Evolutionary conservation across 2,329 filamentous ascomycete genomes (phyloP).

Genomic region (Alternaria conjuncta): DNA sequence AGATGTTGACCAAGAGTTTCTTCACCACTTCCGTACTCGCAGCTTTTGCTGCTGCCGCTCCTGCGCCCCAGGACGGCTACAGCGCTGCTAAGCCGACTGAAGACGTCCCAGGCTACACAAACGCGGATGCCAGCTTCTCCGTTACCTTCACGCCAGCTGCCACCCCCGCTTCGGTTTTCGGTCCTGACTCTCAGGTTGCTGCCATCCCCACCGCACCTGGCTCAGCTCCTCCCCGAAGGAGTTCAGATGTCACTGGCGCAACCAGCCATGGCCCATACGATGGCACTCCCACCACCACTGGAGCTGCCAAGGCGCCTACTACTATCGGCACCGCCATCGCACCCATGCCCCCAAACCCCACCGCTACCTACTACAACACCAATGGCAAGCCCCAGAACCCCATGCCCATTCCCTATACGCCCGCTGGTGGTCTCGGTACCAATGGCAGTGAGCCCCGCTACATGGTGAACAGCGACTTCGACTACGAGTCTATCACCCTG

Average conservation of each 20-base stretch:
- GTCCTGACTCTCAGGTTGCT: slow-evolving; percentile 52
- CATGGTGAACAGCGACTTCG: slow-evolving; percentile 79
- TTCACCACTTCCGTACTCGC: slow-evolving; percentile 45
- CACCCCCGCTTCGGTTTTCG: slow-evolving; percentile 52
- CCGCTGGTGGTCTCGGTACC: slow-evolving; percentile 73
- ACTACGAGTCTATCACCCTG: slow-evolving; percentile 78
- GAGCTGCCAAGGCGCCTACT: slow-evolving; percentile 65
- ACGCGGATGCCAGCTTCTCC: slow-evolving; percentile 53
- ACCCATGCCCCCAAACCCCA: slow-evolving; percentile 42
- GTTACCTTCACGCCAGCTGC: slow-evolving; percentile 39
- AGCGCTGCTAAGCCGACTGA: background rate
- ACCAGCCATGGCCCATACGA: slow-evolving; percentile 73
- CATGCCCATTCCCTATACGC: slow-evolving; percentile 74
- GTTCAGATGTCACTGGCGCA: slow-evolving; percentile 60
- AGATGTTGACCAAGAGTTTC: slow-evolving; percentile 47
- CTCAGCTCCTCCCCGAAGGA: slow-evolving; percentile 55
- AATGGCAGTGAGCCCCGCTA: slow-evolving; percentile 80
- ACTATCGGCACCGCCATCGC: slow-evolving; percentile 64
- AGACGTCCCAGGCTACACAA: slow-evolving; percentile 52
- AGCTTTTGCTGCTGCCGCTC: slow-evolving; percentile 46
- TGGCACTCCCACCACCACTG: slow-evolving; percentile 72
- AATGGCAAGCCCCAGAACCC: slow-evolving; percentile 72
- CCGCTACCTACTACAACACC: slow-evolving; percentile 72
- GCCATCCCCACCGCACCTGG: slow-evolving; percentile 37
- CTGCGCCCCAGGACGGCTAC: slow-evolving; percentile 43